Evolutionary conservation across 2,329 filamentous ascomycete genomes (phyloP), one percentile per base, ranked within the genome.

Genomic region (Claviceps quebecensis): DNA sequence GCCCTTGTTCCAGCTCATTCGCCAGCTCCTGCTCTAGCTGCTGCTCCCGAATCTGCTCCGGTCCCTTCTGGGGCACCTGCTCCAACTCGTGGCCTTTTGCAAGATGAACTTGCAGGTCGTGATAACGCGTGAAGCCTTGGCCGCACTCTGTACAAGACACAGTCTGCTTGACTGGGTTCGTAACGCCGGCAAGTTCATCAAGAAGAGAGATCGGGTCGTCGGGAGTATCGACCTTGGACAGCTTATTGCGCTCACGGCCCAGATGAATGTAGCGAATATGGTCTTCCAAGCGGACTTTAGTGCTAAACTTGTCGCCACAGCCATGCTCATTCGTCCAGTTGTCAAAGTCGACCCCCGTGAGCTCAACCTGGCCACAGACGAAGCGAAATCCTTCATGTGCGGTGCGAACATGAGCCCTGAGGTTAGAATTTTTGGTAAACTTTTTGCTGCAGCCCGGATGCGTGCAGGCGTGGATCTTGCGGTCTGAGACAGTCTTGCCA

Each of bases 211-310:
- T 40, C 1, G 57, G 51, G 9, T 58, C 29, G 23, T 19, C 40
- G 45, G 45, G 16, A 17, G 16, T 47, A 44, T 45, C 52, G 40
- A 57, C 50, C 51, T 57, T 57, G 49, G 56, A 61, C 41, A 63
- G 53, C 52, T 60, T 59, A 37, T 73, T 73, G 13, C 77, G 71
- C 51, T 72, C 67, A 16, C 67, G 61, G n/a, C 82, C 53, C 26
- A 95, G 71, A 64, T 97, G 91, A 22, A 87, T 78, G 47, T 84
- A 88, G 19, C 87, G 82, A 45, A 96, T 76, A 63, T 97, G 91
- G 57, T 93, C 85, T 64, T 91, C 86, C 0, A 96, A 75, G 34
- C 81, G 81, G 17, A 80, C 76, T 65, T 94, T 95, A 55, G 84
- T 86, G 53, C 79, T 78, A 61, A 94, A 93, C 38, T 77, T 76